Base-by-base conservation (phyloP, 331 rosid genomes). In the Rosa hybrid region DNA sequence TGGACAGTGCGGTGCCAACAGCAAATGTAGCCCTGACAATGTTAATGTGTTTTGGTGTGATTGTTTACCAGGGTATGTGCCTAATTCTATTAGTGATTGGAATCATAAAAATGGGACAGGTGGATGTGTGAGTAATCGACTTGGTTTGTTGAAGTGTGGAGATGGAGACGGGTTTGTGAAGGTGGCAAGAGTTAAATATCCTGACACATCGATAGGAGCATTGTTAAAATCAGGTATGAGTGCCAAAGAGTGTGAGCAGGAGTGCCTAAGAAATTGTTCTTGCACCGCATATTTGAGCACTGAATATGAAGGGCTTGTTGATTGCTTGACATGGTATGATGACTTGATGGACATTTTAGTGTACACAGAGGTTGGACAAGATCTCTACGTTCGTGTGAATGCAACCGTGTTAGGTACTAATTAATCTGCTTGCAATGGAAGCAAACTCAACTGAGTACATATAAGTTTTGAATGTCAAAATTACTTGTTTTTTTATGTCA, bases 231-330 rank as follows among this genome's bases (percentile, higher is more conserved):
- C 16, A 34, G 11, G 13, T 10, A 25, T 34, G n/a, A 63, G 46
- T 63, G 8, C 8, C 62, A 45, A 6, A 14, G 80, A 46, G 17
- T 77, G 80, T 20, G 3, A 27, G 60, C 27, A 25, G 12, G 57
- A 54, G 80, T 88, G 94, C 86, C 77, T 81, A 74, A 79, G 56
- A 80, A 83, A 84, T 21, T 88, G 91, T 68, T 90, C 91, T 17
- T 88, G 94, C 81, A 77, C 77, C 2, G 94, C 91, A n/a, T 90
- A 84, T 75, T 80, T 46, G 56, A 85, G 46, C 86, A 78, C 74
- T 49, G 77, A 12, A 68, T 1, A 53, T 34, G 84, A 82, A 42
- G 84, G 68, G 1, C 83, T 86, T 20, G 18, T 70, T 62, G 86
- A 87, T 25, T 89, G 92, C 65, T 71, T 89, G 75, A 5, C 76